Conservation (phyloP, 179 eudicot genomes). For the Heliamphora pulchella region DNA sequence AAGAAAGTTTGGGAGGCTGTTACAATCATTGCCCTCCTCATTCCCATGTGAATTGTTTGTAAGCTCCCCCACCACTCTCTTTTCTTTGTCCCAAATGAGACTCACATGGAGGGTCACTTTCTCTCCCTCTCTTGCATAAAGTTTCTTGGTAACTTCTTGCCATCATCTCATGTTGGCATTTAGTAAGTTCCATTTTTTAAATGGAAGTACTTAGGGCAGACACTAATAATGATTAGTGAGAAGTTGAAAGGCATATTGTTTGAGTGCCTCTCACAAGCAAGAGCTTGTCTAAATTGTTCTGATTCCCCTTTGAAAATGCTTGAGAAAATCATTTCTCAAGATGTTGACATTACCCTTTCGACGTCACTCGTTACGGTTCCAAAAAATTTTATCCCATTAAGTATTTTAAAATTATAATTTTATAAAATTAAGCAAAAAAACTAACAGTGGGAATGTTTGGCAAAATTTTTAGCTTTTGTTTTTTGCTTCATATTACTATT, state of each 20-base stretch:
- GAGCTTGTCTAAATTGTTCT: not conserved
- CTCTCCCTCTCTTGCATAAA: conserved; percentile 9
- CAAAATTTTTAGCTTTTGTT: no score
- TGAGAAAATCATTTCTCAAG: no score
- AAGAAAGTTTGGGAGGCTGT: not conserved
- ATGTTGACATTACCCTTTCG: no score
- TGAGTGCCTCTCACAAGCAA: not conserved
- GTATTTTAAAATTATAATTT: no score
- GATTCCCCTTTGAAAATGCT: not conserved
- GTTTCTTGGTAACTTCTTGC: conserved; percentile 16
- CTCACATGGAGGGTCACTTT: conserved; percentile 34
- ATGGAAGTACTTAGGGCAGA: not conserved
- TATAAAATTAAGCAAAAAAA: no score
- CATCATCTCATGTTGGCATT: not conserved
- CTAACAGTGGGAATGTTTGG: no score
- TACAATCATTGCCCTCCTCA: conserved; percentile 20
- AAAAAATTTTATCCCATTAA: no score
- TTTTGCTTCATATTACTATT: no score
- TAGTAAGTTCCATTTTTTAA: not conserved
- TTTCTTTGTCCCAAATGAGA: conserved; percentile 38
- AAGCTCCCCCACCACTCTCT: conserved; percentile 17
- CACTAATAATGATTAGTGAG: conserved; percentile 20
- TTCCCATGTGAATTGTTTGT: conserved; percentile 19
- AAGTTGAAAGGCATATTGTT: not conserved
- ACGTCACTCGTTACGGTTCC: no score